phyloP scores from a whole-genome alignment of 2,329 filamentous ascomycete genomes.

The Aspergillus felis region DNA sequence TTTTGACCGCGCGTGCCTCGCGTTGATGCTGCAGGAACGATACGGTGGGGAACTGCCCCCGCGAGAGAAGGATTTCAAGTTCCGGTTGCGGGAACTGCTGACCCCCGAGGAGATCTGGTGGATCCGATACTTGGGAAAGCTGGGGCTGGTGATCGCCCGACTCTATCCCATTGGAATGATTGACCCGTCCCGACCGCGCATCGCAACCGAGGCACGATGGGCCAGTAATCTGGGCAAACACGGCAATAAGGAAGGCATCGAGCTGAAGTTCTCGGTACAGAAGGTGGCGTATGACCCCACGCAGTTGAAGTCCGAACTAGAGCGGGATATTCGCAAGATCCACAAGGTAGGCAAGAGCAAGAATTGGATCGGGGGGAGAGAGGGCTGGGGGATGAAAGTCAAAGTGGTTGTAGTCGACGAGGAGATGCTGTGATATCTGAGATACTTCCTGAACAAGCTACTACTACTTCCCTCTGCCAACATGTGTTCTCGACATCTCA shows the following conservation, averaged over 20 bases:
- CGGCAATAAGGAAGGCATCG: conserved; percentile 26
- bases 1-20: conserved; percentile 29
- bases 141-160: conserved; percentile 26
- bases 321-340: conserved; percentile 23
- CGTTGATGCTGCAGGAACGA: conserved; percentile 31
- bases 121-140: conserved; percentile 29
- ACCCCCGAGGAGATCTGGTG: conserved; percentile 34
- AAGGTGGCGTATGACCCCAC: conserved; percentile 21
- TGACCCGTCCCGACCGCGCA: conserved; percentile 22
- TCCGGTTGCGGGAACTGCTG: conserved; percentile 25
- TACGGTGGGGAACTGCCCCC: conserved; percentile 33
- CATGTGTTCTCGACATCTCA: too few relatives aligned
- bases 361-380: conserved; percentile 30
- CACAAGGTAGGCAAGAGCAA: conserved; percentile 36
- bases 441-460: not conserved
- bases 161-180: conserved; percentile 30
- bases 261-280: conserved; percentile 24
- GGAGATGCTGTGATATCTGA: not conserved
- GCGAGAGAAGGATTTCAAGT: conserved; percentile 26
- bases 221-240: conserved; percentile 29
- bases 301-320: conserved; percentile 21
- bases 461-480: not conserved
- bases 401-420: not conserved
- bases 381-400: conserved; percentile 27
- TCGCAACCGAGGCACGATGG: conserved; percentile 27